These are phyloP conservation scores for Chondrus crispus DNA, from an alignment of 23 red algal species.

Conservation along the genomic window DNA sequence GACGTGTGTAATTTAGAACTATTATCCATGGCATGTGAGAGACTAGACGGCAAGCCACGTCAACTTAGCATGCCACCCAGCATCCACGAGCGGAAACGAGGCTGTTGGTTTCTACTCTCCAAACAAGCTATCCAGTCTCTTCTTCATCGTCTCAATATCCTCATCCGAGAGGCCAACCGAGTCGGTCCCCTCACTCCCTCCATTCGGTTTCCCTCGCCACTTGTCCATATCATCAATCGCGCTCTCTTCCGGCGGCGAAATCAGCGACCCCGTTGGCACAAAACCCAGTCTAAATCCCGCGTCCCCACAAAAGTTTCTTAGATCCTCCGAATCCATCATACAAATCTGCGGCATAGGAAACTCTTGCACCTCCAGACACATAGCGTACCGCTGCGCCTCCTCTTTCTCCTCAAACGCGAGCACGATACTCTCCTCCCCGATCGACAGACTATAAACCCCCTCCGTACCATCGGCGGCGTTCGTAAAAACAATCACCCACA, in stretches of 20 bases:
- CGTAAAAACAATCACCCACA: slow-evolving; percentile 83
- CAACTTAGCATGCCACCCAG: too few species aligned
- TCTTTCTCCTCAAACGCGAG: slow-evolving; percentile 79
- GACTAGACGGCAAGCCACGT: too few species aligned
- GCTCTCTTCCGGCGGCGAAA: slow-evolving; percentile 72
- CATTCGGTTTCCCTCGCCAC: slow-evolving; percentile 27
- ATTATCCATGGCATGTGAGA: too few species aligned
- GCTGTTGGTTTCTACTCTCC: not conserved
- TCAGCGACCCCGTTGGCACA: slow-evolving; percentile 63
- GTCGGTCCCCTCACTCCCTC: not conserved
- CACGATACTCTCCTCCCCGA: slow-evolving; percentile 73
- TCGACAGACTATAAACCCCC: slow-evolving; percentile 71
- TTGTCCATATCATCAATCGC: slow-evolving; percentile 47
- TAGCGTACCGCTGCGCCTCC: slow-evolving; percentile 79
- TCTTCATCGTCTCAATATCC: slow-evolving; percentile 42
- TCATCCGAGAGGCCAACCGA: not conserved
- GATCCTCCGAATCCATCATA: slow-evolving; percentile 28
- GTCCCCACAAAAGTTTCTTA: slow-evolving; percentile 71
- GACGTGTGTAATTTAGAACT: too few species aligned
- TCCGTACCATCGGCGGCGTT: slow-evolving; percentile 20
- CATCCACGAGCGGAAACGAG: too few species aligned
- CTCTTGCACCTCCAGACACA: slow-evolving; percentile 68
- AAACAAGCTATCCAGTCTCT: slow-evolving; percentile 35
- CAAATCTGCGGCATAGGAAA: slow-evolving; percentile 64
- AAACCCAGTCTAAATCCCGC: slow-evolving; percentile 65